Evolutionary conservation across 169 alveolate genomes (phyloP).

Genomic region (Plasmodium blacklocki): DNA sequence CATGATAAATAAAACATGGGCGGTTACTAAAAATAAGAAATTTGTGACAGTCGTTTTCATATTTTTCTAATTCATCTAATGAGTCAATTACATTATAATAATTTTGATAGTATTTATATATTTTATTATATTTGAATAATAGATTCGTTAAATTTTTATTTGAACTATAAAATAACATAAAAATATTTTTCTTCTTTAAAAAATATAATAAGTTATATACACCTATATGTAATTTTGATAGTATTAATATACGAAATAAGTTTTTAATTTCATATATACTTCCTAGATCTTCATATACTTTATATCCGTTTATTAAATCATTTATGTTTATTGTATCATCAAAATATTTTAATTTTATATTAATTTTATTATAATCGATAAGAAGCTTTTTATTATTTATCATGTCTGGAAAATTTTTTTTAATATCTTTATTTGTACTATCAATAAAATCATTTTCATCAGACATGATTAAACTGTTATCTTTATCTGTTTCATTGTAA

Average conservation of each 20-base stretch:
- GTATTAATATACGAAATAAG: slow-evolving; percentile 45
- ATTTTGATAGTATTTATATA: slow-evolving; percentile 23
- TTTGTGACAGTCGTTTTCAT: not conserved
- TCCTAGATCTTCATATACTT: not conserved
- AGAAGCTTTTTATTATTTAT: slow-evolving; percentile 18
- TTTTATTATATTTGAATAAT: slow-evolving; percentile 50
- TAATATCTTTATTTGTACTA: not conserved
- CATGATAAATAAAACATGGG: slow-evolving; percentile 21
- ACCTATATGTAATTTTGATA: slow-evolving; percentile 72
- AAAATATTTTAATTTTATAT: slow-evolving; percentile 14
- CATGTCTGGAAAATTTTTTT: not conserved
- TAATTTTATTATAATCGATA: slow-evolving; percentile 43
- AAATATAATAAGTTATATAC: slow-evolving; percentile 33
- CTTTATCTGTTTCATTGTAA: no score
- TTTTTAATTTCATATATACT: slow-evolving; percentile 23
- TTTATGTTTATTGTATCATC: not conserved
- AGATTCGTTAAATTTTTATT: slow-evolving; percentile 57
- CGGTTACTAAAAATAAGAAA: slow-evolving; percentile 59
- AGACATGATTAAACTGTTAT: no score
- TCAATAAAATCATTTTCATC: not conserved
- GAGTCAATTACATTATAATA: slow-evolving; percentile 29
- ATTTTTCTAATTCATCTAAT: slow-evolving; percentile 22
- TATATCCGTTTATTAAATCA: slow-evolving; percentile 14
- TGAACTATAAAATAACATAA: slow-evolving; percentile 54
- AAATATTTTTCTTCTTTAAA: slow-evolving; percentile 65